Base-by-base conservation (phyloP, 345 rosid species). In the rapeseed (Brassica napus) region DNA sequence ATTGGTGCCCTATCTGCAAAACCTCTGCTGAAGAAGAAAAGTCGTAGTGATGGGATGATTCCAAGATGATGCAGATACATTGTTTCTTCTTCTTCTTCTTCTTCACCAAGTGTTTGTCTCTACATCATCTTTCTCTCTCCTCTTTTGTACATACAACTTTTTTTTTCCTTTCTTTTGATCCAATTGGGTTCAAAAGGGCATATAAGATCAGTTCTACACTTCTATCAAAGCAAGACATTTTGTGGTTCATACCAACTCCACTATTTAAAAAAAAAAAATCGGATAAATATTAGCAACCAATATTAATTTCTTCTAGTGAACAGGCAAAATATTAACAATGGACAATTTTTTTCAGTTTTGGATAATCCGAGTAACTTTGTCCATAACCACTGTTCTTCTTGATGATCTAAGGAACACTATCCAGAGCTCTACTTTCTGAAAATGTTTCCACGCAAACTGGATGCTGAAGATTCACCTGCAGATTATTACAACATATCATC, bases 1-100 rank as follows among this genome's bases (percentile, higher is more conserved):
- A 93, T 35, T 92, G 99, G 98, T 92, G 99, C 75, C 97, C 99
- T 9, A 81, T 93, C 77, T 96, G 98, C 88, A 96, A 96, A 84
- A 83, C 90, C 69, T 75, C 90, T 12, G 96, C 88, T 2, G 72
- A 80, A 63, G 72, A 74, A 26, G 52, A 69, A 18, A 63, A 60
- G 35, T 61, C 78, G 12, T 71, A 78, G 72, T 71, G 76, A 64
- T 73, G 74, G 24, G 59, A 79, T 60, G 71, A 24, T 61, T 73
- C 32, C 59, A 73, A 68, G 78, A 73, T 79, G 82, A 73, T 68
- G 74, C 69, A 60, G 78, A 79, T 79, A 79, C 78, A 67, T 73
- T 32, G 57, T 61, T 61, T 12, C 65, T 61, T 26, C 65, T 24
- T 57, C 59, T 18, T 18, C 18, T 57, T 72, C 72, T 78, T 69